phyloP scores from a whole-genome alignment of 495 filamentous ascomycete species.

The Penicillium coprophilum region DNA sequence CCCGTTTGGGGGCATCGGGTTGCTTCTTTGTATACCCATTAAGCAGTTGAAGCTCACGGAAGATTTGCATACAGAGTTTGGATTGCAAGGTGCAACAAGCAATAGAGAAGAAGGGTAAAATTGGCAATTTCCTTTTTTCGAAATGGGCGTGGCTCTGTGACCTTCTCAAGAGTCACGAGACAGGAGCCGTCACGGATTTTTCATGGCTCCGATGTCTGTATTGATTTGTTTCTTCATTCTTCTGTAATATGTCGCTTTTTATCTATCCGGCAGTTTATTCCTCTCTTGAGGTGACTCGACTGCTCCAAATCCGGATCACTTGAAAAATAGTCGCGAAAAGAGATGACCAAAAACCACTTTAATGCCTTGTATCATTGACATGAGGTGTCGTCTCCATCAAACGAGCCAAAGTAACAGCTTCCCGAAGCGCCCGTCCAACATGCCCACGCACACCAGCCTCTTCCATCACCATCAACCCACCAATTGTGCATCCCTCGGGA shows the following conservation, averaged over 20 bases:
- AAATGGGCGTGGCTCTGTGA: background rate
- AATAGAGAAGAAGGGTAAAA: background rate
- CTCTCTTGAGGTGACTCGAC: no score
- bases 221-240: background rate
- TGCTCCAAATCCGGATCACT: no score
- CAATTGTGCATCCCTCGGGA: slow-evolving; percentile 47
- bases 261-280: no score
- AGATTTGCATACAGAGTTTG: slow-evolving; percentile 9
- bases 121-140: background rate
- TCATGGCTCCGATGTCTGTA: background rate
- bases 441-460: slow-evolving; percentile 41
- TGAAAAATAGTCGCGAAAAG: background rate
- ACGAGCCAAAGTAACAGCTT: slow-evolving; percentile 43
- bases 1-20: slow-evolving; percentile 2
- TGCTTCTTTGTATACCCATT: slow-evolving; percentile 6
- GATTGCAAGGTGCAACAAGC: background rate
- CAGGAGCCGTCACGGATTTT: background rate
- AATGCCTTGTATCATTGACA: slow-evolving; percentile 44
- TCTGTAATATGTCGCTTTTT: no score
- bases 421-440: slow-evolving; percentile 40
- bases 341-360: background rate
- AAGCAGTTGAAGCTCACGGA: slow-evolving; percentile 3
- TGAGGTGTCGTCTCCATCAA: slow-evolving; percentile 36
- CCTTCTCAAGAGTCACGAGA: background rate
- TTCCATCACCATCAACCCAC: slow-evolving; percentile 46